Percentiles rank a stretch among this genome's conserved stretches.
Evolutionary conservation across 2,329 filamentous ascomycete species (phyloP).

Genomic region (Paecilomyces dactylethromorphus): DNA sequence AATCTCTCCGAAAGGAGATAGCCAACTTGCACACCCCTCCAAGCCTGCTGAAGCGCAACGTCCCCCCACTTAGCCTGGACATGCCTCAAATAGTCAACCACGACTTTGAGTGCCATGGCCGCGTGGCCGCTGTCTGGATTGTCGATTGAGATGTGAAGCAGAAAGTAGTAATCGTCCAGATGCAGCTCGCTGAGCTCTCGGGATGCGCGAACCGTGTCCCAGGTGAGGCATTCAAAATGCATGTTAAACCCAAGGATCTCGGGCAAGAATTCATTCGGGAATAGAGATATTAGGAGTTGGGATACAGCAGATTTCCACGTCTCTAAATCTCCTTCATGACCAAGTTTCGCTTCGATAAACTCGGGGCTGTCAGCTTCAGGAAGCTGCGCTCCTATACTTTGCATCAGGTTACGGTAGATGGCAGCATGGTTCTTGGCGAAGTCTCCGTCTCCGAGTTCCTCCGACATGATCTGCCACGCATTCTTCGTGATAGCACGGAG

Average conservation of each 20-base stretch:
- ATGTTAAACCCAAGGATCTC: slow-evolving; percentile 49
- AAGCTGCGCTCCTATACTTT: no score
- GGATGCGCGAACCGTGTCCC: slow-evolving; percentile 34
- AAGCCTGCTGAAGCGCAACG: slow-evolving; percentile 25
- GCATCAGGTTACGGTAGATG: slow-evolving; percentile 27
- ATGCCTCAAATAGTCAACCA: slow-evolving; percentile 32
- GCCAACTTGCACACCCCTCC: slow-evolving; percentile 38
- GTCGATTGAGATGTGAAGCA: slow-evolving; percentile 47
- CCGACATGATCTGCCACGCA: slow-evolving; percentile 45
- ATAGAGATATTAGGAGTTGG: slow-evolving; percentile 44
- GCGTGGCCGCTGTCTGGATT: slow-evolving; percentile 45
- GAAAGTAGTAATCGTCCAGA: slow-evolving; percentile 43
- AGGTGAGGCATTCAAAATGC: slow-evolving; percentile 39
- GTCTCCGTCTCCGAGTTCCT: slow-evolving; percentile 47
- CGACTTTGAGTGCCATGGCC: slow-evolving; percentile 39
- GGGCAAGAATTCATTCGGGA: slow-evolving; percentile 43
- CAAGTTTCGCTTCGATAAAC: slow-evolving; percentile 23
- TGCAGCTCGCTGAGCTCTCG: slow-evolving; percentile 40
- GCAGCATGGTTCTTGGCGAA: slow-evolving; percentile 40
- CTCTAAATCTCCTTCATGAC: slow-evolving; percentile 22
- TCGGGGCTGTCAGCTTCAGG: slow-evolving; percentile 19
- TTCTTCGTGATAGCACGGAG: slow-evolving; percentile 34
- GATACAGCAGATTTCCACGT: slow-evolving; percentile 40
- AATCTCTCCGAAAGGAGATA: slow-evolving; percentile 30
- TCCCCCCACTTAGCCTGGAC: slow-evolving; percentile 19